Base-by-base conservation (phyloP, 805 yeast genomes). In the Monosporozyma servazzii region DNA sequence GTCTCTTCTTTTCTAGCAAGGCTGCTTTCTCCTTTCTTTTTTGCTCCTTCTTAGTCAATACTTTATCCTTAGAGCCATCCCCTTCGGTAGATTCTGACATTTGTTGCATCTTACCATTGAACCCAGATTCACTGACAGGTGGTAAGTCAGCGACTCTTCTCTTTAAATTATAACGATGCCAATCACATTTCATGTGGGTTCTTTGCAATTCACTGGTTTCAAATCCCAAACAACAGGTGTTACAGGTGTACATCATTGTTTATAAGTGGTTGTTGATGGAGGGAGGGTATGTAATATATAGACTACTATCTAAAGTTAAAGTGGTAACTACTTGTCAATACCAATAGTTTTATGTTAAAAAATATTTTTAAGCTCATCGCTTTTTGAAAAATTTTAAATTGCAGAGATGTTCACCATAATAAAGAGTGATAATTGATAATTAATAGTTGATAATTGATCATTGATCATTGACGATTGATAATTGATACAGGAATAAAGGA, bases 91-190 rank as follows among this genome's bases (percentile, higher is more conserved):
- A 30, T 29, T 44, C 27, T 6, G 5, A 21, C 29, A 25, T 44
- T n/a, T 52, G 54, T 9, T 49, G 58, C 64, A 47, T 84, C 64
- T 88, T 85, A 57, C 83, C 86, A 20, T 86, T 86, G 67, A 86
- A 86, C 1, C 77, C 69, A 40, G 75, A 77, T 31, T 86, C 81
- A 9, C 80, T 69, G 43, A 89, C 81, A 0, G 95, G 80, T 20
- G 95, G 95, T 54, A 89, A 71, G 46, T 76, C 78, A 0, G 98
- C 96, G 15, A 93, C 98, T 65, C 96, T 77, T 73, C 99, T 81
- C 66, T 93, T 93, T 61, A 93, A 77, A 65, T 93, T 93, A 69
- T 93, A 93, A 62, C 98, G 79, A 69, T 93, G 99, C 99, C 99
- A 93, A 55, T 93, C 99, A 1, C 96, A 80, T 65, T 87, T 88